A percentile compares a stretch with the other conserved stretches of the same genome.
These are phyloP conservation scores for Macrolepiota albuminosa DNA, from an alignment of 768 basidiomycete genomes.

Conservation along the genomic window DNA sequence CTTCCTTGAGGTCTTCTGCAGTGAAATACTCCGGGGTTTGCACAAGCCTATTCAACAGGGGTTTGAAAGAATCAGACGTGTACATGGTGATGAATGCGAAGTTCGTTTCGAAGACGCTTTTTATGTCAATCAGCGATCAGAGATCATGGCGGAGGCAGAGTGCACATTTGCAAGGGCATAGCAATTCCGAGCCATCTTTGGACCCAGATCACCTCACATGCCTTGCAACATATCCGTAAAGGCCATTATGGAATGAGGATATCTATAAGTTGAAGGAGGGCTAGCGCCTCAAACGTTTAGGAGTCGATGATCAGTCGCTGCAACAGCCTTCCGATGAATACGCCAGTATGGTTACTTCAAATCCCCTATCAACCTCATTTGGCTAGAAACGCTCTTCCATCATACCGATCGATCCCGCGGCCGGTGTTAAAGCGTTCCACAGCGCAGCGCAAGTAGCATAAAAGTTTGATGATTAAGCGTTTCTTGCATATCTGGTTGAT, in stretches of 20 bases:
- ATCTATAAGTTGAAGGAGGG: not conserved
- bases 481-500: not conserved
- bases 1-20: slow-evolving; percentile 62
- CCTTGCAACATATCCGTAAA: not conserved
- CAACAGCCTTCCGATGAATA: not conserved
- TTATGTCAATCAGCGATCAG: slow-evolving; percentile 4
- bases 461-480: not conserved
- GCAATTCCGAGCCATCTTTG: not conserved
- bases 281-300: not conserved
- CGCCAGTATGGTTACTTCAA: not conserved
- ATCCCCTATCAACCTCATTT: not conserved
- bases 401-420: not conserved
- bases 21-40: slow-evolving; percentile 81
- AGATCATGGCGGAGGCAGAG: not conserved
- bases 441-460: not conserved
- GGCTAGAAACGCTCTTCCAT: not conserved
- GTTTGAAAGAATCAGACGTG: slow-evolving; percentile 58
- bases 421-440: not conserved
- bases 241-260: not conserved
- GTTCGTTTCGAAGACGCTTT: not conserved
- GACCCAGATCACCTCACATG: not conserved
- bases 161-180: not conserved
- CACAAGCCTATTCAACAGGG: slow-evolving; percentile 71
- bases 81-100: slow-evolving; percentile 16
- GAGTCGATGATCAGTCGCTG: not conserved